Conservation (phyloP, 1,284 basidiomycete genomes). For the Apiotrichum gracile region DNA sequence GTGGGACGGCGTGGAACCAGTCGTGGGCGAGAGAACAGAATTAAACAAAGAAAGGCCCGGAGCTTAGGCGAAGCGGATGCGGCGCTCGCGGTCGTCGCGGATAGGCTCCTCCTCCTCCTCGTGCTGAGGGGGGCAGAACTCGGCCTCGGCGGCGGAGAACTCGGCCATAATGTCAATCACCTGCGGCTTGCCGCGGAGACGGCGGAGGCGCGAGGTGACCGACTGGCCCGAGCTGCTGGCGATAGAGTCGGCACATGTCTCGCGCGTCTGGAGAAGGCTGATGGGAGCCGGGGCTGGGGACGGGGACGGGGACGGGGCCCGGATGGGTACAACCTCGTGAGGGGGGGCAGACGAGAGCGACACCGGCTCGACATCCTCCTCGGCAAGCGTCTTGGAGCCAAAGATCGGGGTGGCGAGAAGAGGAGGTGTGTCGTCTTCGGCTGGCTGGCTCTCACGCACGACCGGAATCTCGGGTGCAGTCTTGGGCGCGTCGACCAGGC, state of each 20-base stretch:
- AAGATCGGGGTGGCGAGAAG: neutral
- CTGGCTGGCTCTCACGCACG: no score
- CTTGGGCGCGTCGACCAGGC: neutral
- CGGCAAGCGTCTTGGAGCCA: neutral
- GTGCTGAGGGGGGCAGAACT: constrained; percentile 5
- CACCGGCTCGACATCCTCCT: neutral
- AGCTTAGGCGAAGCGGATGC: constrained; percentile 33
- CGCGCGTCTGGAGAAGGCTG: neutral
- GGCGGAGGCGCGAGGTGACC: constrained; percentile 6
- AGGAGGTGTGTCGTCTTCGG: no score
- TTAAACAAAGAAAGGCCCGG: no score
- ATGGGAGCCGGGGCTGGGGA: neutral
- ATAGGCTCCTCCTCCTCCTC: constrained; percentile 25
- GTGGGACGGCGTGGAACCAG: no score
- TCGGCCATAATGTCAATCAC: constrained; percentile 28
- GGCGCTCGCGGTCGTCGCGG: constrained; percentile 28
- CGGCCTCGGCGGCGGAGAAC: constrained; percentile 22
- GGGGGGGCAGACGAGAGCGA: neutral
- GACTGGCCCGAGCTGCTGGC: neutral
- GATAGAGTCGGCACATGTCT: neutral
- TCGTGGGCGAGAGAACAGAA: no score
- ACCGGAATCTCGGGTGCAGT: no score
- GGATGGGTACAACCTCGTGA: neutral
- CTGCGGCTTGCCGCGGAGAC: constrained; percentile 15
- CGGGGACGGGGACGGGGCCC: neutral